A percentile compares a stretch with the other conserved stretches of the same genome.
phyloP scores from a whole-genome alignment of 1,139 yeast species.

The Kodamaea fungicola region DNA sequence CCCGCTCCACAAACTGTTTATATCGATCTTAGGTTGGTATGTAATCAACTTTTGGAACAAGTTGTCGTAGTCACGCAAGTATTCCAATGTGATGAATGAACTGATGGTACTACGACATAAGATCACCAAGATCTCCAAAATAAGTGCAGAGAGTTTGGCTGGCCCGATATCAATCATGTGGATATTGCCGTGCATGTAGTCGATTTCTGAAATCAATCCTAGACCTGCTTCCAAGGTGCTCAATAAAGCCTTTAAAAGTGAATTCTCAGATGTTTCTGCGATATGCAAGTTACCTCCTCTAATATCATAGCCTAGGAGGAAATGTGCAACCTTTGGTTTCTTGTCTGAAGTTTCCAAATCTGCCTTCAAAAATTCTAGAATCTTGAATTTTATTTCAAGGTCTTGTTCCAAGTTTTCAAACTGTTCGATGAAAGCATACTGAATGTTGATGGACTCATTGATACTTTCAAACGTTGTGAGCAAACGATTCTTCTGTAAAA shows the following conservation, averaged over 20 bases:
- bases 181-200: constrained; percentile 33
- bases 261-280: constrained; percentile 21
- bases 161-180: constrained; percentile 49
- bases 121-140: constrained; percentile 59
- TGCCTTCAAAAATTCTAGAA: constrained; percentile 55
- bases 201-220: constrained; percentile 35
- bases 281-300: constrained; percentile 29
- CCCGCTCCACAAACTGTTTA: constrained; percentile 51
- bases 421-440: constrained; percentile 70
- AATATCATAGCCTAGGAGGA: constrained; percentile 64
- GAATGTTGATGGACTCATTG: constrained; percentile 68
- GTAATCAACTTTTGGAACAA: constrained; percentile 52
- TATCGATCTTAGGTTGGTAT: constrained; percentile 53
- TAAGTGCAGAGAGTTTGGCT: constrained; percentile 52
- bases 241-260: constrained; percentile 56
- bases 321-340: constrained; percentile 62
- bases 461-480: constrained; percentile 69
- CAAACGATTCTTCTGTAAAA: constrained; percentile 58
- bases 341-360: constrained; percentile 43
- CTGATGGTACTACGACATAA: constrained; percentile 56
- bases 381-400: constrained; percentile 50
- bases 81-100: constrained; percentile 47
- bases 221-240: constrained; percentile 48
- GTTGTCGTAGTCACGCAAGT: constrained; percentile 43
- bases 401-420: constrained; percentile 43